Percentiles rank a stretch among this genome's conserved stretches.
Conservation (phyloP, 2,329 filamentous ascomycete species). For the Pyricularia sp. region DNA sequence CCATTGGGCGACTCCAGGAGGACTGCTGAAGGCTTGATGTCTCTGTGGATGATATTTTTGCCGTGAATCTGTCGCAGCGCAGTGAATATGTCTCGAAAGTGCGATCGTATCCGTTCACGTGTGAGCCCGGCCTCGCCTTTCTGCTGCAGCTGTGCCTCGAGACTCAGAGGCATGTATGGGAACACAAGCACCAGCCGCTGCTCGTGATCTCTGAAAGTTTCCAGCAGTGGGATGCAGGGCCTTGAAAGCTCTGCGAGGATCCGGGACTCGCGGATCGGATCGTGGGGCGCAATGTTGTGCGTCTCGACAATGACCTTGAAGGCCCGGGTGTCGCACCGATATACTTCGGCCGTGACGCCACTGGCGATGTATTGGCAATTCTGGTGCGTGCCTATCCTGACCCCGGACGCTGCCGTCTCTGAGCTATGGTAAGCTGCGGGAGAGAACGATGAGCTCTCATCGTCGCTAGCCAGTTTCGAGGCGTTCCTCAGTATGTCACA, state of each 20-base stretch:
- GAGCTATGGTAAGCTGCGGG: background rate
- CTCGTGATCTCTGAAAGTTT: conserved; percentile 58
- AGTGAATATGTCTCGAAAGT: conserved; percentile 54
- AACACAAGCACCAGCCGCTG: conserved; percentile 69
- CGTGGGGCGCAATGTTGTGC: conserved; percentile 64
- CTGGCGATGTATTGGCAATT: conserved; percentile 42
- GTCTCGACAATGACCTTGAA: conserved; percentile 77
- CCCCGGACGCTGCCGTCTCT: conserved; percentile 14
- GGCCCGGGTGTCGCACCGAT: conserved; percentile 49
- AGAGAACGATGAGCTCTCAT: background rate
- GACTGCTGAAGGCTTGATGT: conserved; percentile 87
- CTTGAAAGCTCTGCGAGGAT: conserved; percentile 50
- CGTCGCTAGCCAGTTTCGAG: background rate
- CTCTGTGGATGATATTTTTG: conserved; percentile 74
- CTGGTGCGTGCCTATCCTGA: conserved; percentile 38
- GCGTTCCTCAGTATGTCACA: conserved; percentile 15
- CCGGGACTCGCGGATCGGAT: conserved; percentile 65
- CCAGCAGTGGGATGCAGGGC: conserved; percentile 52
- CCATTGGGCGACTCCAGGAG: conserved; percentile 54
- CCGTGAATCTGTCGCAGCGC: conserved; percentile 61
- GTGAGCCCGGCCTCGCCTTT: background rate
- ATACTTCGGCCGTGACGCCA: conserved; percentile 76
- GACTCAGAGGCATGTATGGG: conserved; percentile 65
- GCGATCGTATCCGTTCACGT: conserved; percentile 18
- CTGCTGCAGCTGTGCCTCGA: conserved; percentile 52